Percentiles rank a stretch among this genome's conserved stretches.
Conservation (phyloP, 2,329 filamentous ascomycete species). For the Penicillium sp. region DNA sequence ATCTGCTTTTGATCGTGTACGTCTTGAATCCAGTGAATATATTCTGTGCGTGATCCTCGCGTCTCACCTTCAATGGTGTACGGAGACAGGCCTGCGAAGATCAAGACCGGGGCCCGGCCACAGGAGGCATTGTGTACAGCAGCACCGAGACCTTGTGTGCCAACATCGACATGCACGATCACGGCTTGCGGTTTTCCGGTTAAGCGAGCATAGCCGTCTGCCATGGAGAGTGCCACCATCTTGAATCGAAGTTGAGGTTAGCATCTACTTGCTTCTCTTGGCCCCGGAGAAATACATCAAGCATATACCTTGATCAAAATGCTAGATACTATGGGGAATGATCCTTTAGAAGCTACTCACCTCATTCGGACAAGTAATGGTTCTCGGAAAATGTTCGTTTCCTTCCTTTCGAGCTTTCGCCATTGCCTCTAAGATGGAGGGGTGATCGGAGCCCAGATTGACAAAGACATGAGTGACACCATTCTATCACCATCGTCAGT, state of each 20-base stretch:
- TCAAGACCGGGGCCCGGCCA: slow-evolving; percentile 66
- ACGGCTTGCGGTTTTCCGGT: slow-evolving; percentile 69
- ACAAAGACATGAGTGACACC: slow-evolving; percentile 49
- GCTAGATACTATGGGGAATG: no score
- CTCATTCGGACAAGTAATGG: slow-evolving; percentile 77
- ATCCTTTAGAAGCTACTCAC: slow-evolving; percentile 36
- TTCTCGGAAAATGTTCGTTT: slow-evolving; percentile 59
- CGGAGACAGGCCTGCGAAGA: slow-evolving; percentile 72
- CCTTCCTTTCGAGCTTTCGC: slow-evolving; percentile 67
- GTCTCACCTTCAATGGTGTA: slow-evolving; percentile 73
- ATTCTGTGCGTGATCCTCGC: slow-evolving; percentile 71
- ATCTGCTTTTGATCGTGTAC: slow-evolving; percentile 77
- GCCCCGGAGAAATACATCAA: slow-evolving; percentile 4
- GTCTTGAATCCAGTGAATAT: slow-evolving; percentile 83
- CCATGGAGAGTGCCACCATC: slow-evolving; percentile 83
- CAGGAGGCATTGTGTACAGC: slow-evolving; percentile 74
- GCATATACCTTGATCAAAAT: no score
- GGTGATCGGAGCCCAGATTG: slow-evolving; percentile 55
- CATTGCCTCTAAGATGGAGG: slow-evolving; percentile 73
- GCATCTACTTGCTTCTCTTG: slow-evolving; percentile 1
- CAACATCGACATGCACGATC: slow-evolving; percentile 75
- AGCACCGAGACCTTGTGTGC: slow-evolving; percentile 70
- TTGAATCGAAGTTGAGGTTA: slow-evolving; percentile 27
- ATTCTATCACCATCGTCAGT: slow-evolving; percentile 28
- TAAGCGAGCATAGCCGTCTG: slow-evolving; percentile 69